Evolutionary conservation across 768 basidiomycete genomes (phyloP), one percentile per base, ranked within the genome.

Genomic region (Lactarius vividus): DNA sequence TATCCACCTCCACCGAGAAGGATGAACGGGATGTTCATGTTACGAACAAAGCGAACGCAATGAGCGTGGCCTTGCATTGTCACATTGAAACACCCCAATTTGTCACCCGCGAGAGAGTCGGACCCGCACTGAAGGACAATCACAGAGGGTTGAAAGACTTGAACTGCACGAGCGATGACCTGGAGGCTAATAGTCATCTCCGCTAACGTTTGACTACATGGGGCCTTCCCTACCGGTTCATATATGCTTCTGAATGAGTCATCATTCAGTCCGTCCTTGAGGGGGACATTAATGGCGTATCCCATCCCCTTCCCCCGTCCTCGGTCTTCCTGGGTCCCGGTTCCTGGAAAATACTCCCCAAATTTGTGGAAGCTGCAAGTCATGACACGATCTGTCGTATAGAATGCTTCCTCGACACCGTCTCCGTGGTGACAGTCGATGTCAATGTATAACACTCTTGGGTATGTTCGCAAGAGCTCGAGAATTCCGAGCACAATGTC

Each of bases 391-490:
- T 98, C 93, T 4, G 94, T 96, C 40, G 92, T 96, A 75, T 97
- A 98, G 80, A 98, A 98, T 3, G 96, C 97, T 74, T 98, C 97
- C 72, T 99, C 97, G 39, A 98, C 97, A 16, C 96, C 96, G 74
- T 98, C 97, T 20, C 97, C 96, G 75, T 99, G 97, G 75, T 98
- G 97, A 59, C 94, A 94, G 76, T 98, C 97, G 65, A 98, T 95
- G 77, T 99, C 96, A 76, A 99, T 89, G 75, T 99, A 98, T 35
- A 99, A 79, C 18, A 99, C 96, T 61, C 97, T 88, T 3, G 92
- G 83, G 73, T 87, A 86, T 62, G 81, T 85, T 70, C 95, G 85
- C n/a, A 96, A 80, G 9, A 99, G 87, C 75, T 97, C 96, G 57
- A 99, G 83, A 44, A 97, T 96, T 53, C 88, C 90, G 29, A 98